Percentiles rank a stretch among this genome's conserved stretches.
Conservation (phyloP, 192 early-diverging fungal species). For the Coemansia sp. region DNA sequence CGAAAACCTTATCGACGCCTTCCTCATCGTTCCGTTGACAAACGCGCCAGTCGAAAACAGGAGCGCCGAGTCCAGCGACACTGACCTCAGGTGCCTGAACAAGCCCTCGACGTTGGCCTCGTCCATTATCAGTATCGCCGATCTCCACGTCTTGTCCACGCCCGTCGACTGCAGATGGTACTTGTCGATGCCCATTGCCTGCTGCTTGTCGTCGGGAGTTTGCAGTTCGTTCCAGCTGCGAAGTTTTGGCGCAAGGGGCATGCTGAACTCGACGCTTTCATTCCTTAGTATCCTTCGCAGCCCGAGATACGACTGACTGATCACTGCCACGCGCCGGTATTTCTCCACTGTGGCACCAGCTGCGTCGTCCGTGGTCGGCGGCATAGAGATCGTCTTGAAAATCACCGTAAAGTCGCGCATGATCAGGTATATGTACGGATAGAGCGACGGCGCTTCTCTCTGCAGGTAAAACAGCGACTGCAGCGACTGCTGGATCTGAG, state of each 20-base stretch:
- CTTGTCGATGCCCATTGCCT: neutral
- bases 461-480: slow-evolving; percentile 29
- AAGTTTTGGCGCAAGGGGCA: slow-evolving; percentile 40
- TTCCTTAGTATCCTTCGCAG: slow-evolving; percentile 24
- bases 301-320: slow-evolving; percentile 39
- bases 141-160: slow-evolving; percentile 39
- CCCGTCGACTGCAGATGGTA: slow-evolving; percentile 21
- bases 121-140: slow-evolving; percentile 37
- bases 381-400: slow-evolving; percentile 30
- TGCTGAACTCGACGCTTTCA: slow-evolving; percentile 24
- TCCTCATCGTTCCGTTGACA: slow-evolving; percentile 38
- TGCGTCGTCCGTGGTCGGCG: neutral
- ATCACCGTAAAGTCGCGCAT: slow-evolving; percentile 36
- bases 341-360: neutral
- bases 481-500: slow-evolving; percentile 32
- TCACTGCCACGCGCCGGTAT: slow-evolving; percentile 23
- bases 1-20: slow-evolving; percentile 21
- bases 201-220: neutral
- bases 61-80: slow-evolving; percentile 12
- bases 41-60: slow-evolving; percentile 27
- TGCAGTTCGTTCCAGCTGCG: slow-evolving; percentile 30
- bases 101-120: slow-evolving; percentile 17
- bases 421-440: slow-evolving; percentile 40
- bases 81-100: slow-evolving; percentile 19
- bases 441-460: slow-evolving; percentile 12